Percentiles rank a stretch among this genome's conserved stretches.
Evolutionary conservation across 179 eudicot species (phyloP).

Genomic region (Vitellaria paradoxa): DNA sequence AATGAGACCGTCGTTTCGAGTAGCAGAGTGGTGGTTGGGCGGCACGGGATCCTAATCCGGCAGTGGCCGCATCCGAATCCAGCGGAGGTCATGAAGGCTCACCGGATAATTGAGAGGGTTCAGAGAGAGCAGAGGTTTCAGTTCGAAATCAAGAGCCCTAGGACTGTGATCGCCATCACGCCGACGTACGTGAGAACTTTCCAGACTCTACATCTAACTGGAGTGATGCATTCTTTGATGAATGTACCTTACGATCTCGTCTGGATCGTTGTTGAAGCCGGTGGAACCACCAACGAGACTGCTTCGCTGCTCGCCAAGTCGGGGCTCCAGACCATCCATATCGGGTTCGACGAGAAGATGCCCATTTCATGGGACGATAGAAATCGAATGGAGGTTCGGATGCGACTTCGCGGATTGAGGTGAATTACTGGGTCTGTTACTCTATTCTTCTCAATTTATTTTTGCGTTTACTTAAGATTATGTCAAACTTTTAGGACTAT

Average conservation of each 20-base stretch:
- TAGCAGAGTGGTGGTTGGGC: slow-evolving; percentile 78
- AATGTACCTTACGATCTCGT: slow-evolving; percentile 65
- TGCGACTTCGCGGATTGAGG: slow-evolving; percentile 78
- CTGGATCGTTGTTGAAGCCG: slow-evolving; percentile 96
- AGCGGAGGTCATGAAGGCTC: slow-evolving; percentile 82
- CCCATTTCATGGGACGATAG: slow-evolving; percentile 74
- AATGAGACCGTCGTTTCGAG: slow-evolving; percentile 28
- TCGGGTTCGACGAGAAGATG: slow-evolving; percentile 63
- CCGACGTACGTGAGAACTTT: slow-evolving; percentile 91
- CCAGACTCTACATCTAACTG: slow-evolving; percentile 83
- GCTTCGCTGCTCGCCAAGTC: slow-evolving; percentile 62
- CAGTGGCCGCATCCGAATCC: slow-evolving; percentile 98
- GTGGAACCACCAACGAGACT: slow-evolving; percentile 76
- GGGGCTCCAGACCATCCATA: slow-evolving; percentile 46
- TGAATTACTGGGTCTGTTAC: slow-evolving; percentile 20
- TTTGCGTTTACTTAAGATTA: neutral
- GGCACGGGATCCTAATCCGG: slow-evolving; percentile 85
- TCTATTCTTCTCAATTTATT: neutral
- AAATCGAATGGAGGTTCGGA: slow-evolving; percentile 57
- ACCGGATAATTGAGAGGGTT: slow-evolving; percentile 73
- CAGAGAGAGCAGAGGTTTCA: slow-evolving; percentile 87
- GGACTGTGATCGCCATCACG: slow-evolving; percentile 60
- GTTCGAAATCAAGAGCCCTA: slow-evolving; percentile 78
- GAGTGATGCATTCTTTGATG: slow-evolving; percentile 92
- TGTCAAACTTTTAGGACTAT: neutral